A percentile compares a stretch with the other conserved stretches of the same genome.
These are phyloP conservation scores for Rhododendron kiyosumense DNA, from an alignment of 148 eudicot species.

Conservation along the genomic window DNA sequence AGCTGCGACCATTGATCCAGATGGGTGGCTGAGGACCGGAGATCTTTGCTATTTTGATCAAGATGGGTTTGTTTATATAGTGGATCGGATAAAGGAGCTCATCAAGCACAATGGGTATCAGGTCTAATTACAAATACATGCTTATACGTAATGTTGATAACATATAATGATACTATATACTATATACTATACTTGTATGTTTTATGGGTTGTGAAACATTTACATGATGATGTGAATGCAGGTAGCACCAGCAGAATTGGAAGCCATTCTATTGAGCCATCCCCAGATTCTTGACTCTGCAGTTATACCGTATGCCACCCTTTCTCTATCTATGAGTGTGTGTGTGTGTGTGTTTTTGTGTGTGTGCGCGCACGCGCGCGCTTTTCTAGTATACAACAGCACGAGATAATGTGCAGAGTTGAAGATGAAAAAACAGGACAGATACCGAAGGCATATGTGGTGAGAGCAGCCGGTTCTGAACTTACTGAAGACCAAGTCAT, in stretches of 20 bases:
- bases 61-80: constrained; percentile 38
- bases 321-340: not conserved
- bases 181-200: not conserved
- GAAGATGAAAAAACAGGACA: constrained; percentile 51
- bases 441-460: constrained; percentile 49
- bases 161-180: not conserved
- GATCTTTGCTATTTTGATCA: constrained; percentile 49
- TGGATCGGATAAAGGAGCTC: constrained; percentile 49
- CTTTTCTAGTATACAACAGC: not conserved
- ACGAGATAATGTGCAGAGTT: constrained; percentile 21
- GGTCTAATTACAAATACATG: constrained; percentile 11
- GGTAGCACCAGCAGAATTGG: constrained; percentile 60
- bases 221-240: not conserved
- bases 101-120: constrained; percentile 60
- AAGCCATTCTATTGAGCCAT: constrained; percentile 41
- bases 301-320: constrained; percentile 38
- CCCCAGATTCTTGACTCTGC: constrained; percentile 43
- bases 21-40: constrained; percentile 49
- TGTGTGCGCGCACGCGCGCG: not conserved
- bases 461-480: constrained; percentile 31
- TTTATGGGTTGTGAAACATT: not conserved
- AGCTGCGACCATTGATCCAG: constrained; percentile 29
- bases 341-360: no score
- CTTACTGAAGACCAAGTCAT: constrained; percentile 43
- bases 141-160: not conserved